Percentiles rank a stretch among this genome's conserved stretches.
These are phyloP conservation scores for Rhizopogon roseolus DNA, from an alignment of 768 basidiomycete species.

Conservation along the genomic window DNA sequence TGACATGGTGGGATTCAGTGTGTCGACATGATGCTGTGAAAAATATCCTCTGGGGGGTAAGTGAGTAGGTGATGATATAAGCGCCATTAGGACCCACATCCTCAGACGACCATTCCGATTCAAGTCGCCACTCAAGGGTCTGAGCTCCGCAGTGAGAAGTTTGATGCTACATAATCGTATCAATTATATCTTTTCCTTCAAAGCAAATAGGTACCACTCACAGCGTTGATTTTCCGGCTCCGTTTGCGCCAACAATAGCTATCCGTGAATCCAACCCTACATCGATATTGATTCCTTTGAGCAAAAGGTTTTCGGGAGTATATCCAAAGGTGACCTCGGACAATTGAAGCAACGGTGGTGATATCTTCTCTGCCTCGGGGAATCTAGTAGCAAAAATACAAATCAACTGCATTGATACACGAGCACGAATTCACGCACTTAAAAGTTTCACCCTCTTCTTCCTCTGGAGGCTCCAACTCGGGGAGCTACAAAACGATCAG, in stretches of 20 bases:
- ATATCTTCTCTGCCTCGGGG: constrained; percentile 96
- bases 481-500: constrained; percentile 54
- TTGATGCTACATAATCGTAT: constrained; percentile 62
- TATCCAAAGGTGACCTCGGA: constrained; percentile 92
- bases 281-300: constrained; percentile 82
- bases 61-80: constrained; percentile 3
- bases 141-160: constrained; percentile 79
- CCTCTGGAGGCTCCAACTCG: constrained; percentile 88
- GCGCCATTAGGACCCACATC: constrained; percentile 48
- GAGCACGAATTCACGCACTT: constrained; percentile 41
- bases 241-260: constrained; percentile 93
- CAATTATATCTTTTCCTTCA: not conserved
- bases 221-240: constrained; percentile 95
- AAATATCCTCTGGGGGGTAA: constrained; percentile 66
- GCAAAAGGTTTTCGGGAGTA: constrained; percentile 63
- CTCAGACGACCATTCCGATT: constrained; percentile 89
- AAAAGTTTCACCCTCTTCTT: constrained; percentile 91
- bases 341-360: constrained; percentile 91
- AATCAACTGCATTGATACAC: not conserved
- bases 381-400: constrained; percentile 44
- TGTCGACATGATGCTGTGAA: constrained; percentile 95
- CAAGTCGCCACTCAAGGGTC: constrained; percentile 71
- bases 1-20: constrained; percentile 76
- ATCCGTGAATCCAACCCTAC: constrained; percentile 93
- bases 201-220: constrained; percentile 29